Conservation (phyloP, 345 rosid genomes). For the Hibiscus trionum region DNA sequence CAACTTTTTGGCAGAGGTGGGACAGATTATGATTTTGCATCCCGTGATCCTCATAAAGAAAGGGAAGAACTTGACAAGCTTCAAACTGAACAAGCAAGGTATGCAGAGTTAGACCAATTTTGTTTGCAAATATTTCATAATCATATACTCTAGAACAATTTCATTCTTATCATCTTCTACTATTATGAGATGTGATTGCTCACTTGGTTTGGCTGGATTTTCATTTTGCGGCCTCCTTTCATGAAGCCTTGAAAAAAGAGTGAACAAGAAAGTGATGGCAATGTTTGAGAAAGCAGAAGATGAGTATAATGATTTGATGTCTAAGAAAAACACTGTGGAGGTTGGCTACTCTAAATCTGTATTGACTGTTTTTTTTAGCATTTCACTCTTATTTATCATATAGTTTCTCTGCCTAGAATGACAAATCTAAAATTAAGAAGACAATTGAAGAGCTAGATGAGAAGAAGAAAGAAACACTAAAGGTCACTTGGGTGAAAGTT, state of each 20-base stretch:
- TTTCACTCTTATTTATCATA: conserved; percentile 6
- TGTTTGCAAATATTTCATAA: conserved; percentile 1
- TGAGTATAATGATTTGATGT: conserved; percentile 74
- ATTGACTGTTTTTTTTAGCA: conserved; percentile 4
- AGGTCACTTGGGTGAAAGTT: conserved; percentile 94
- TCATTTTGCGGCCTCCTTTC: neutral
- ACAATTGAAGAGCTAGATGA: conserved; percentile 95
- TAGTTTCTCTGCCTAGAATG: conserved; percentile 40
- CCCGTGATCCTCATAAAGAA: conserved; percentile 64
- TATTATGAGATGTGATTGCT: conserved; percentile 9
- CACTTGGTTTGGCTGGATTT: neutral
- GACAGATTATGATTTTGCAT: conserved; percentile 86
- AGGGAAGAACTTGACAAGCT: conserved; percentile 75
- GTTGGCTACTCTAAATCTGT: conserved; percentile 32
- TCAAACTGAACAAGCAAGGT: conserved; percentile 89
- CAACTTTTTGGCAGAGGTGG: conserved; percentile 92
- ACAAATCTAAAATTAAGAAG: conserved; percentile 81
- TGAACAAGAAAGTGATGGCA: conserved; percentile 89
- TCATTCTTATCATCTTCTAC: neutral
- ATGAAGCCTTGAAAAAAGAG: conserved; percentile 84
- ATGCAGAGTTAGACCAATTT: neutral
- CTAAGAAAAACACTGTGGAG: conserved; percentile 89
- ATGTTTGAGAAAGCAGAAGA: conserved; percentile 99
- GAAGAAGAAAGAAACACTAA: conserved; percentile 88
- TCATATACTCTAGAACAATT: neutral